Conservation (phyloP, 257 asterid genomes). For the Solanum piurae region DNA sequence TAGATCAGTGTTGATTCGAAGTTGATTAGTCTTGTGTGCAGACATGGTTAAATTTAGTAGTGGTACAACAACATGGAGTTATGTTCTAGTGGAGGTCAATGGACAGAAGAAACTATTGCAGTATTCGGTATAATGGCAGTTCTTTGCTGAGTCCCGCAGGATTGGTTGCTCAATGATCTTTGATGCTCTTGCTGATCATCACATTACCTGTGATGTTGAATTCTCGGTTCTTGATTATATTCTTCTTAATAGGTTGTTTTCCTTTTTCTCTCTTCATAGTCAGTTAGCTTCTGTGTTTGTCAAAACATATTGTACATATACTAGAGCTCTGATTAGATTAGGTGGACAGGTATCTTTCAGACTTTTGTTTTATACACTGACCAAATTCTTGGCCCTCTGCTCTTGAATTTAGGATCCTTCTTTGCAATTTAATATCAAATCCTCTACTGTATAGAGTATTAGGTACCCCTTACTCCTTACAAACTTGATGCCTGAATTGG, state of each 20-base stretch:
- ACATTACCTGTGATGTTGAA: background rate
- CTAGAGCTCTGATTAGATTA: background rate
- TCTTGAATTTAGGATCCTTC: background rate
- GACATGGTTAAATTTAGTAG: background rate
- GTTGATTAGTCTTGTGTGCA: background rate
- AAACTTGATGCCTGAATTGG: slow-evolving; percentile 8
- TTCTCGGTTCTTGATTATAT: background rate
- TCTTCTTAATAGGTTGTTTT: background rate
- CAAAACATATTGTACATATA: background rate
- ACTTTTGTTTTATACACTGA: background rate
- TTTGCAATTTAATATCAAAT: background rate
- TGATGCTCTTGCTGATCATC: background rate
- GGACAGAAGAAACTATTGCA: slow-evolving; percentile 14
- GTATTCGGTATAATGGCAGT: slow-evolving; percentile 2
- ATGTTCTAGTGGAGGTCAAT: background rate
- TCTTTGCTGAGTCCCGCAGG: background rate
- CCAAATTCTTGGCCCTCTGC: background rate
- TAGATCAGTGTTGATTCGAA: slow-evolving; percentile 13
- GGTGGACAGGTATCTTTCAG: background rate
- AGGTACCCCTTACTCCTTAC: background rate
- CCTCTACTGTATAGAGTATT: background rate
- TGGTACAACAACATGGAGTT: slow-evolving; percentile 9
- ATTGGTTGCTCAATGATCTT: background rate
- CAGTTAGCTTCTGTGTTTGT: background rate
- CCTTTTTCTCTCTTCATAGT: background rate